phyloP scores from a whole-genome alignment of 306 rosid species.

The Urtica urens region DNA sequence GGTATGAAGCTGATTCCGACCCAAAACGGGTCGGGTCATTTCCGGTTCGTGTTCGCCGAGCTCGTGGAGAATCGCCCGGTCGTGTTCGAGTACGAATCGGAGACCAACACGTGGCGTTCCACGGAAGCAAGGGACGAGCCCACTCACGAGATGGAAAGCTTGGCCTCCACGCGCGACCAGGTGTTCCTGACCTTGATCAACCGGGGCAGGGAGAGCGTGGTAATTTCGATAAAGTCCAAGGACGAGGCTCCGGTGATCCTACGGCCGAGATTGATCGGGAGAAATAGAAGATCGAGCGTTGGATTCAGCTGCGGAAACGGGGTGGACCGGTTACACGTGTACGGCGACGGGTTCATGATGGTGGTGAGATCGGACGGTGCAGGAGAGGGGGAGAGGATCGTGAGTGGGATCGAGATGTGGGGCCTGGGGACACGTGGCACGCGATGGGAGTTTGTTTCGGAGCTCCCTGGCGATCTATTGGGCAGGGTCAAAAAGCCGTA shows the following conservation, averaged over 20 bases:
- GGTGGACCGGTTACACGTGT: conserved; percentile 43
- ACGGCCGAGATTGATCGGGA: conserved; percentile 27
- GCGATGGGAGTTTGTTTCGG: conserved; percentile 34
- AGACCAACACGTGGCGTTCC: conserved; percentile 31
- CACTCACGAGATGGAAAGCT: conserved; percentile 17
- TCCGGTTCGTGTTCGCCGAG: conserved; percentile 44
- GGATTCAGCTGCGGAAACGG: conserved; percentile 36
- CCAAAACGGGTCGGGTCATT: conserved; percentile 23
- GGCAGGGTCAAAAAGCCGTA: conserved; percentile 31
- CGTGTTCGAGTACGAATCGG: conserved; percentile 35
- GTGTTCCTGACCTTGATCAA: conserved; percentile 26
- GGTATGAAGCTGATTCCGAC: conserved; percentile 42
- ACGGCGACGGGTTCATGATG: conserved; percentile 63
- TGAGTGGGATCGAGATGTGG: conserved; percentile 46
- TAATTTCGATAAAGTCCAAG: conserved; percentile 12
- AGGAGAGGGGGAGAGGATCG: conserved; percentile 8
- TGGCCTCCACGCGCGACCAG: neutral
- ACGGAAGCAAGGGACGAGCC: conserved; percentile 16
- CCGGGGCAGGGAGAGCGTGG: conserved; percentile 31
- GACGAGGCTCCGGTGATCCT: conserved; percentile 15
- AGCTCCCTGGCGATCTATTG: conserved; percentile 18
- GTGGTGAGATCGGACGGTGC: conserved; percentile 29
- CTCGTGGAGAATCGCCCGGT: conserved; percentile 29
- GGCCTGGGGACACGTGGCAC: conserved; percentile 26
- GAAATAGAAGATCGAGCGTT: conserved; percentile 11